These are phyloP conservation scores for Spencermartinsiella europaea DNA, from an alignment of 805 yeast genomes.

Conservation along the genomic window DNA sequence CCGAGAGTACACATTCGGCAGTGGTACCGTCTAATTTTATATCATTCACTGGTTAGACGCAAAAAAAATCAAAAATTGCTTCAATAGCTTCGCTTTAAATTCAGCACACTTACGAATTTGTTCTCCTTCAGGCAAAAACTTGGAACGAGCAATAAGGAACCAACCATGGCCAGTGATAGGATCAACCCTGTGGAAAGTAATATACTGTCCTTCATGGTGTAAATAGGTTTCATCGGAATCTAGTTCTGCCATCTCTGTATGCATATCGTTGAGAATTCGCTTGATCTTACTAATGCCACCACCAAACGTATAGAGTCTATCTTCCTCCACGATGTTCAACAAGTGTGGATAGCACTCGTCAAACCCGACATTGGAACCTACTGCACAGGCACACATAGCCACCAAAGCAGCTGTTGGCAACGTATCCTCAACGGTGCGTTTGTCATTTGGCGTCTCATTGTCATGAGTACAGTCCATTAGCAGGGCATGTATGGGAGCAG, in stretches of 20 bases:
- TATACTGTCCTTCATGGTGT: conserved; percentile 89
- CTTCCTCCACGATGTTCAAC: conserved; percentile 75
- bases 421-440: conserved; percentile 90
- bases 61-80: no score
- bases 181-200: conserved; percentile 82
- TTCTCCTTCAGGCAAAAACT: conserved; percentile 47
- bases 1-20: conserved; percentile 49
- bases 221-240: conserved; percentile 86
- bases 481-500: conserved; percentile 83
- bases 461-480: conserved; percentile 99
- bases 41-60: conserved; percentile 21
- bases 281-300: conserved; percentile 79
- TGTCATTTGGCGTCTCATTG: conserved; percentile 82
- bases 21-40: conserved; percentile 31
- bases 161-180: conserved; percentile 83
- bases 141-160: conserved; percentile 82
- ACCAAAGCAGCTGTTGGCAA: conserved; percentile 93
- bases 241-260: conserved; percentile 36
- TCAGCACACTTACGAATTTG: conserved; percentile 13
- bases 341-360: conserved; percentile 87
- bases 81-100: background rate
- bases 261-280: conserved; percentile 31
- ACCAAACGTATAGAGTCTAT: conserved; percentile 48
- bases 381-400: conserved; percentile 86
- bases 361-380: conserved; percentile 90